Evolutionary conservation across 2,329 filamentous ascomycete species (phyloP).

Genomic region (Penicillium hordei): DNA sequence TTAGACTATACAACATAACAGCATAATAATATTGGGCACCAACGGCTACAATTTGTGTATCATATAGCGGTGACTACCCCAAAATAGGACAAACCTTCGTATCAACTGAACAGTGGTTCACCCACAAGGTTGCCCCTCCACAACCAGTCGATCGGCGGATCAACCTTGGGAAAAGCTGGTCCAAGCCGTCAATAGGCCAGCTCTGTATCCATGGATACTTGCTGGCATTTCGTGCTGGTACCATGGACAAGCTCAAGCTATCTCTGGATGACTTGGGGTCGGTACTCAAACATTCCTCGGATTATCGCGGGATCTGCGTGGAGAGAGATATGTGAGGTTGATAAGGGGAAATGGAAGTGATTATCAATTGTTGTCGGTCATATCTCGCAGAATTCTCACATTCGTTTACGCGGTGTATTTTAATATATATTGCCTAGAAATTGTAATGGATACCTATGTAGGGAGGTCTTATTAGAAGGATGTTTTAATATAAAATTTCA

Average conservation of each 20-base stretch:
- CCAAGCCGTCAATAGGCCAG: neutral
- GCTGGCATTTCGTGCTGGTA: neutral
- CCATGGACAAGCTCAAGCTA: neutral
- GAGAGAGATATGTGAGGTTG: conserved; percentile 1
- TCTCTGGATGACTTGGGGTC: neutral
- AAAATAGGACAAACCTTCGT: neutral
- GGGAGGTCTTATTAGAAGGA: neutral
- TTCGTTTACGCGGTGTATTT: neutral
- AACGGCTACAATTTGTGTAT: neutral
- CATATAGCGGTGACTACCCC: neutral
- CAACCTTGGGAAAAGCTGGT: neutral
- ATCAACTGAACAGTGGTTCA: neutral
- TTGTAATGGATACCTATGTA: neutral
- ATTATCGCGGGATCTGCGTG: conserved; percentile 1
- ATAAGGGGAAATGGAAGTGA: conserved; percentile 7
- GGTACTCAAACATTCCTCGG: neutral
- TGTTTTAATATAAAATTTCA: neutral
- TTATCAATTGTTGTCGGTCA: conserved; percentile 14
- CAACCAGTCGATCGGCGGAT: neutral
- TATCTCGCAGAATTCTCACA: neutral
- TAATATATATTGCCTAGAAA: neutral
- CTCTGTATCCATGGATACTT: too few species aligned
- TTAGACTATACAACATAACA: neutral
- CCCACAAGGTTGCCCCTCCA: neutral
- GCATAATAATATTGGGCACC: neutral